phyloP scores from a whole-genome alignment of 768 basidiomycete species.

The Tricholoma flavovirens region DNA sequence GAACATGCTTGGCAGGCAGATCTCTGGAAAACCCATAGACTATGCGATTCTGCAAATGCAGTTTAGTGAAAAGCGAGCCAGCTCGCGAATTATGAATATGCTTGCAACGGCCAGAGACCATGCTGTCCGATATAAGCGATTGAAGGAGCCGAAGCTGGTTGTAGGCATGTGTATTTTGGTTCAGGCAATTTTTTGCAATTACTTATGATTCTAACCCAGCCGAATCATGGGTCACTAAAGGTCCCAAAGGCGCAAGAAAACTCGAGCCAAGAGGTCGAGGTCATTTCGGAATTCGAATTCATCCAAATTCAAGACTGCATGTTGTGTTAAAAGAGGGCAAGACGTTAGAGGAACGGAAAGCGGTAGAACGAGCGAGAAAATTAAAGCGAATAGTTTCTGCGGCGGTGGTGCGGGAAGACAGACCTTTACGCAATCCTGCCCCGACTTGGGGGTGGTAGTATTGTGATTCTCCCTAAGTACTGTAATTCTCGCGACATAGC shows the following conservation, averaged over 20 bases:
- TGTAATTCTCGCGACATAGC: no score
- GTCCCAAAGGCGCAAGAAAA: slow-evolving; percentile 52
- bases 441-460: slow-evolving; percentile 76
- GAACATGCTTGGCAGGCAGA: slow-evolving; percentile 81
- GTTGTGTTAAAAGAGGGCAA: slow-evolving; percentile 80
- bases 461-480: no score
- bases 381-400: slow-evolving; percentile 78
- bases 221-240: slow-evolving; percentile 94
- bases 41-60: slow-evolving; percentile 95
- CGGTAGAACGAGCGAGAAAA: slow-evolving; percentile 57
- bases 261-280: slow-evolving; percentile 83
- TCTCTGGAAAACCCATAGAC: slow-evolving; percentile 89
- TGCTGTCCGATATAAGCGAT: slow-evolving; percentile 69
- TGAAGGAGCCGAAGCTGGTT: slow-evolving; percentile 67
- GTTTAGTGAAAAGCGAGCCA: slow-evolving; percentile 90
- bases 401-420: slow-evolving; percentile 72
- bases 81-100: slow-evolving; percentile 82
- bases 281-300: slow-evolving; percentile 69
- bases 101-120: slow-evolving; percentile 83
- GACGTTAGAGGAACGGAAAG: slow-evolving; percentile 62
- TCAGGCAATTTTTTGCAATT: neutral
- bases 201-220: slow-evolving; percentile 39
- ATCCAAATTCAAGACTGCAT: slow-evolving; percentile 68
- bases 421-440: slow-evolving; percentile 67
- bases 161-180: slow-evolving; percentile 55